Conservation (phyloP, 2,329 filamentous ascomycete genomes). For the Cladosporium sp. region DNA sequence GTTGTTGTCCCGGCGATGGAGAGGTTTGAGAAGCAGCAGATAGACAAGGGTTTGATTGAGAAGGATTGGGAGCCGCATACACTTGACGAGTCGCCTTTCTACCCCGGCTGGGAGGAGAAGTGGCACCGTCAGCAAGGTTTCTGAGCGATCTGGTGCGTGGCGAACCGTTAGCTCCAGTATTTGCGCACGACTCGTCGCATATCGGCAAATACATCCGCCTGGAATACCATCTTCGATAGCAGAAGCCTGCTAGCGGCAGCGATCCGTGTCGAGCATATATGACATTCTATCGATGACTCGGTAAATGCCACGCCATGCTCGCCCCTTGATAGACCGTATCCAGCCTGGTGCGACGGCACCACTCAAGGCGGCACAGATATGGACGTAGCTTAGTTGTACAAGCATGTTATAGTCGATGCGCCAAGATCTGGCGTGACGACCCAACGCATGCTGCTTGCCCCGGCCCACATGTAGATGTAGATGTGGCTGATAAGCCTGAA, state of each 20-base stretch:
- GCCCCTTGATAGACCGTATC: too few relatives aligned
- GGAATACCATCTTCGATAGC: too few relatives aligned
- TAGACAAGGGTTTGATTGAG: constrained; percentile 56
- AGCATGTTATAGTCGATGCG: neutral
- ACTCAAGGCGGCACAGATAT: neutral
- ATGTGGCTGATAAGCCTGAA: too few relatives aligned
- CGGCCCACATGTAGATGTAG: neutral
- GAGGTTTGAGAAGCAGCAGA: constrained; percentile 63
- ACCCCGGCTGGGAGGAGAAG: constrained; percentile 70
- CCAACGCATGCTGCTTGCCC: neutral
- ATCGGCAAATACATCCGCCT: too few relatives aligned
- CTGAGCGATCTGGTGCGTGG: constrained; percentile 23
- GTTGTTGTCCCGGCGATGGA: constrained; percentile 63
- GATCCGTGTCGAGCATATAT: too few relatives aligned
- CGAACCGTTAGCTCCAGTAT: too few relatives aligned
- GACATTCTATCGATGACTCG: too few relatives aligned
- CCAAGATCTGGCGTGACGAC: neutral
- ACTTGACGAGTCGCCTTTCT: constrained; percentile 71
- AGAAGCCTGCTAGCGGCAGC: too few relatives aligned
- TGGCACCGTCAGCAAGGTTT: constrained; percentile 65
- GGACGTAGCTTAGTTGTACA: neutral
- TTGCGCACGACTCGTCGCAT: neutral
- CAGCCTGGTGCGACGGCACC: too few relatives aligned
- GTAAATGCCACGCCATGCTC: too few relatives aligned
- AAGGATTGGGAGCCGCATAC: constrained; percentile 64